phyloP scores from a whole-genome alignment of 2,329 filamentous ascomycete genomes.

The Lachnellula cervina region DNA sequence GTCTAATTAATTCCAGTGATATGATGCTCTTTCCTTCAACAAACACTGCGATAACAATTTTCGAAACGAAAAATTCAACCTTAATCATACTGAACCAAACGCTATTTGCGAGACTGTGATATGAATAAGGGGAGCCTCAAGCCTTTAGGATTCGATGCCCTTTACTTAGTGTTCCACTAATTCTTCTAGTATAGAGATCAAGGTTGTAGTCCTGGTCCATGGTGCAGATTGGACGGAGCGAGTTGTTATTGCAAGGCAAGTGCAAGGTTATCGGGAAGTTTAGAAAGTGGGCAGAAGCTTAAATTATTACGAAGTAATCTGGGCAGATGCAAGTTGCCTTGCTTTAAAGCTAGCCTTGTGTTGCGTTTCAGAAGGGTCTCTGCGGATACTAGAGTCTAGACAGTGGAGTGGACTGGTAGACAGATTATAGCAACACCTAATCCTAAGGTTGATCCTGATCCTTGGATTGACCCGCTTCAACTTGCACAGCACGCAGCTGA shows the following conservation, averaged over 20 bases:
- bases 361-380: background rate
- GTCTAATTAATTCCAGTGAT: no score
- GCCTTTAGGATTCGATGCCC: no score
- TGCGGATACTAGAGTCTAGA: no score
- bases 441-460: background rate
- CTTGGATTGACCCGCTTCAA: background rate
- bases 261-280: background rate
- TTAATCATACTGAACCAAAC: no score
- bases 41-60: no score
- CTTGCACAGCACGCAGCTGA: background rate
- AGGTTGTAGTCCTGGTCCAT: conserved; percentile 1
- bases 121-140: no score
- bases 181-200: no score
- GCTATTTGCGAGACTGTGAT: no score
- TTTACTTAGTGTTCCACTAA: no score
- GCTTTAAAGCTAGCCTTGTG: background rate
- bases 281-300: background rate
- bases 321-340: background rate
- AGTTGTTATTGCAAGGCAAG: conserved; percentile 5
- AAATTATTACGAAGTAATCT: background rate
- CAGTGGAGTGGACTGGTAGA: no score
- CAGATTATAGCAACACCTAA: background rate
- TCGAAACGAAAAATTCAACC: no score
- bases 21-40: no score
- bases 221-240: conserved; percentile 12